These are phyloP conservation scores for Cordyceps sp. DNA, from an alignment of 2,329 filamentous ascomycete genomes.

Conservation along the genomic window DNA sequence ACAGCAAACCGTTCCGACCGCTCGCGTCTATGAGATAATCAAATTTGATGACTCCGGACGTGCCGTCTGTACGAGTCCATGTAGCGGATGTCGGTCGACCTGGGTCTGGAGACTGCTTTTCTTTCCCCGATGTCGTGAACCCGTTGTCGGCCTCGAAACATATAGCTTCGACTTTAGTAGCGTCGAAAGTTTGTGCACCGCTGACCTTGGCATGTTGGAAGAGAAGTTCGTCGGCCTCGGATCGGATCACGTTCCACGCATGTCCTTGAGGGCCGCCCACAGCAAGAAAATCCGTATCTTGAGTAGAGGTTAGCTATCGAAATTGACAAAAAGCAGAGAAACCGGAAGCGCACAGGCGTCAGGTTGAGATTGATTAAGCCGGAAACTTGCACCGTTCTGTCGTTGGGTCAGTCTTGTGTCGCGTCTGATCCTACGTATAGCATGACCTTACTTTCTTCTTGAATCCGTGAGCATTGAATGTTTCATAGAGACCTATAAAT, in stretches of 20 bases:
- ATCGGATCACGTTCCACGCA: conserved; percentile 29
- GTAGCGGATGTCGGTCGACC: conserved; percentile 18
- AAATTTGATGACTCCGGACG: conserved; percentile 22
- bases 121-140: not conserved
- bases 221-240: conserved; percentile 25
- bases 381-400: conserved; percentile 20
- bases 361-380: conserved; percentile 13
- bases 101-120: conserved; percentile 3
- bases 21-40: conserved; percentile 31
- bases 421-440: not conserved
- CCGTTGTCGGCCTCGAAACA: conserved; percentile 9
- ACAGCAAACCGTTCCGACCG: conserved; percentile 25
- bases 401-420: not conserved
- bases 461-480: conserved; percentile 23
- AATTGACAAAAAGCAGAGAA: not conserved
- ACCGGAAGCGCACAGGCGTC: conserved; percentile 14
- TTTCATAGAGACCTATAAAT: conserved; percentile 24
- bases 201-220: conserved; percentile 22
- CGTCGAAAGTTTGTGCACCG: conserved; percentile 24
- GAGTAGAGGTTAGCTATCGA: conserved; percentile 3
- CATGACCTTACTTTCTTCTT: conserved; percentile 15
- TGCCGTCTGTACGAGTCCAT: conserved; percentile 17
- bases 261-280: conserved; percentile 19
- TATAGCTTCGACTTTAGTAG: conserved; percentile 16
- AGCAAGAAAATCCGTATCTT: conserved; percentile 24